Evolutionary conservation across 176 grass and related monocot species (phyloP).

Genomic region (barley (Hordeum vulgare)): DNA sequence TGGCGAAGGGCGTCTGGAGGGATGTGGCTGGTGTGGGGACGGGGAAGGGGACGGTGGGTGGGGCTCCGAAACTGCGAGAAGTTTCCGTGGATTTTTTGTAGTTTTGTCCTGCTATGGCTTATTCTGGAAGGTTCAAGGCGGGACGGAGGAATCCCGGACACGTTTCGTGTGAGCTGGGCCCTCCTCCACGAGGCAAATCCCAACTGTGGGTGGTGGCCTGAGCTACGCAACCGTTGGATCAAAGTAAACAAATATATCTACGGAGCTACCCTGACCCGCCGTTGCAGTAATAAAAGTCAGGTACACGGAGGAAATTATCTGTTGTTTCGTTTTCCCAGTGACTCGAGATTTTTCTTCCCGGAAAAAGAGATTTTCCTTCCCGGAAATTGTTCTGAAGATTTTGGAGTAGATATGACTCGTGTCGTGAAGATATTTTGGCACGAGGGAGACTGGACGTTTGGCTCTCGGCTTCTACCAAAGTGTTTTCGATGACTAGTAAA

Average conservation of each 20-base stretch:
- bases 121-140: slow-evolving; percentile 29
- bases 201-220: neutral
- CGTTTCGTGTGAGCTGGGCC: slow-evolving; percentile 4
- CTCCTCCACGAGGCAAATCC: neutral
- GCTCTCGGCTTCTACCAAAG: too few relatives aligned
- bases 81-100: slow-evolving; percentile 11
- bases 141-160: slow-evolving; percentile 17
- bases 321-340: neutral
- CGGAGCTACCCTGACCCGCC: too few relatives aligned
- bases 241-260: neutral
- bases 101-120: neutral
- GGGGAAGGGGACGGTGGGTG: neutral
- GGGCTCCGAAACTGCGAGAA: slow-evolving; percentile 31
- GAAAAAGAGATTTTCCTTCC: neutral
- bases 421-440: neutral
- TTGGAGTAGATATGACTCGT: neutral
- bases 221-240: neutral
- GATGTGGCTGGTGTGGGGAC: neutral
- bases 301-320: too few relatives aligned
- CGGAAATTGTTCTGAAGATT: neutral
- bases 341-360: too few relatives aligned
- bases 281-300: too few relatives aligned
- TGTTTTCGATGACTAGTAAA: too few relatives aligned
- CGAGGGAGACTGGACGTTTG: too few relatives aligned
- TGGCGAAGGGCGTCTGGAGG: too few relatives aligned